Evolutionary conservation across 768 basidiomycete genomes (phyloP), one percentile per base, ranked within the genome.

Genomic region (Trametes elegans): DNA sequence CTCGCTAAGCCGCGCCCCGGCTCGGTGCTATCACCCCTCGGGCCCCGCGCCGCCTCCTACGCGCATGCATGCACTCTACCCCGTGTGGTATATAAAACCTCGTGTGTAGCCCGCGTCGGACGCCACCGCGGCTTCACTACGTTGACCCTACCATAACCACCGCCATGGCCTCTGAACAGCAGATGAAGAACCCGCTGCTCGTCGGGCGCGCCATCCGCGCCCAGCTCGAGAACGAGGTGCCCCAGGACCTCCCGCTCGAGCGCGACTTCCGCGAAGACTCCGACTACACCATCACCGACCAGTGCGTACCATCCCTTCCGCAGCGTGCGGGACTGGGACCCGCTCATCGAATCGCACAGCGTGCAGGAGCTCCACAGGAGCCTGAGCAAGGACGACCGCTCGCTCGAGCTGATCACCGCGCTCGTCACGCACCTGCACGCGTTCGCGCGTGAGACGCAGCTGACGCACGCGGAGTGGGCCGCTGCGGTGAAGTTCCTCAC

Each of bases 391-490:
- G 64, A 69, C 43, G 60, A 64, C 31, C 67, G 71, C 10, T 67
- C 65, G 26, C 68, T 69, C 41, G 42, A 66, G 47, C 64, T 71
- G 36, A 59, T 71, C 57, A 68, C 59, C 14, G 58, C 65, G 29
- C 70, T 72, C 48, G 63, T 73, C 35, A 60, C 65, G 44, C 71
- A 73, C 47, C 63, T 73, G 21, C 72, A 73, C 55, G 68, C 70
- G 23, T 73, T 76, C 61, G 71, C 70, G 18, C 66, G 73, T 7
- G 71, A 74, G 59, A 70, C 69, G 8, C 52, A 52, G 49, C 67
- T 71, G 18, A 71, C 73, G n/a, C 72, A 72, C 41, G 68, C 63
- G 7, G 74, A 76, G 57, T 75, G 74, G 74, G 63, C 65, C 49
- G 54, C 56, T 14, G 68, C 71, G 7, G 66, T 74, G 55, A 62